Base-by-base conservation (phyloP, 768 basidiomycete genomes). In the Gelatoporia subvermispora region DNA sequence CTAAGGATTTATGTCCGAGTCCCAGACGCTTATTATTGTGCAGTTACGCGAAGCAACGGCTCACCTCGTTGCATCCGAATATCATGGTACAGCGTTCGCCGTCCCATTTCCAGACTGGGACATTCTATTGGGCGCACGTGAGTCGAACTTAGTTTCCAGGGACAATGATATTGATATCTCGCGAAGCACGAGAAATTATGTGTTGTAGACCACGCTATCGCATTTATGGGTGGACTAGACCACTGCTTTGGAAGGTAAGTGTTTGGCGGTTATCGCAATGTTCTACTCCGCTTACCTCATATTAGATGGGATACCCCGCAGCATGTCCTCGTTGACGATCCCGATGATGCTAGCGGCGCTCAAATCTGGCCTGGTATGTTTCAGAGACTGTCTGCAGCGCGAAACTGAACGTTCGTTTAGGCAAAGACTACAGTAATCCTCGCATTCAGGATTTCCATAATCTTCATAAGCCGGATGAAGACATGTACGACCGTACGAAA, bases 41-140 rank as follows among this genome's bases (percentile, higher is more conserved):
- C 49, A 87, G 87, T 59, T 96, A 97, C 65, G 73, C 94, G 23
- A 99, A 99, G 60, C 87, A 89, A 57, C 78, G 79, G 23, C 65
- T 99, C 22, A 76, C 77, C 18, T 76, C 74, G 1, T 68, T 99
- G 11, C 95, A 98, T 63, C 82, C 84, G 3, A 97, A 98, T 66
- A 88, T 99, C 46, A 84, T 93, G 81, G 84, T 98, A 2, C 96
- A 99, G 62, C 83, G 96, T 21, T 97, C 95, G 4, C 96, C 96
- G 0, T 95, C 92, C 2, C 96, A 99, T 68, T 93, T 97, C 66
- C 88, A 92, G 63, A 96, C 94, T 0, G 94, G 94, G 11, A 98
- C 93, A 2, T 93, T 95, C 65, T 94, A 96, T 63, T 99, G 96
- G 96, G 94, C 95, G 22, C 96, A 98, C 69, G 93, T 95, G 60